phyloP scores from a whole-genome alignment of 805 yeast genomes.

The Priceomyces haplophilus region DNA sequence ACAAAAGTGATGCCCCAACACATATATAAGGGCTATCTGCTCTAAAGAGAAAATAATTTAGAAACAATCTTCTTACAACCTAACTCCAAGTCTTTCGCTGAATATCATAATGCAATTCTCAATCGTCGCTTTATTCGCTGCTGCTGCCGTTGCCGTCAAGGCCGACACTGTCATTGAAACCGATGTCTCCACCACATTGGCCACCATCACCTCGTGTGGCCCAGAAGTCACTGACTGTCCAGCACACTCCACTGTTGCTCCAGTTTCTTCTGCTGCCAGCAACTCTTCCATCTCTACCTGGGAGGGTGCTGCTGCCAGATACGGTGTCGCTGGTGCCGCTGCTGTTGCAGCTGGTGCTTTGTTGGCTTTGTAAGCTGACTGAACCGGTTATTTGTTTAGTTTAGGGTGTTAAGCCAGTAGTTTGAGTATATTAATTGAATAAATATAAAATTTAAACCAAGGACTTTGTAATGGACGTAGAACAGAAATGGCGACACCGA shows the following conservation, averaged over 20 bases:
- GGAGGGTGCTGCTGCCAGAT: conserved; percentile 35
- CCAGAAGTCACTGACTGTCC: conserved; percentile 50
- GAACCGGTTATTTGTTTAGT: conserved; percentile 1
- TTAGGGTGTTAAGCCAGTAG: conserved; percentile 1
- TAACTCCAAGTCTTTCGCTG: conserved; percentile 34
- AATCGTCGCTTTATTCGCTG: conserved; percentile 32
- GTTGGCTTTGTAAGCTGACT: conserved; percentile 53
- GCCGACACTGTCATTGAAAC: conserved; percentile 26
- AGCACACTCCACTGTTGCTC: conserved; percentile 21
- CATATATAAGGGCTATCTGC: conserved; percentile 1
- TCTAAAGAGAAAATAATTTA: not conserved
- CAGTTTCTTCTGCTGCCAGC: conserved; percentile 25
- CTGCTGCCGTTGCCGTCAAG: conserved; percentile 28
- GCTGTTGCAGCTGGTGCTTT: conserved; percentile 49
- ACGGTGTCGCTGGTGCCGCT: conserved; percentile 42
- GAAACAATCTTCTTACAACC: not conserved
- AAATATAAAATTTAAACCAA: not conserved
- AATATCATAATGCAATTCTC: conserved; percentile 39
- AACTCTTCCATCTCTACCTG: conserved; percentile 10
- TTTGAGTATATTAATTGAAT: conserved; percentile 2
- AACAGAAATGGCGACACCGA: no score
- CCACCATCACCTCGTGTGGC: conserved; percentile 47
- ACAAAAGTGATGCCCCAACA: not conserved
- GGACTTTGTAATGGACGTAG: no score
- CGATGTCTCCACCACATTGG: conserved; percentile 33